Evolutionary conservation across 495 filamentous ascomycete genomes (phyloP), one percentile per base, ranked within the genome.

Genomic region (Hypoxylon trugodes): DNA sequence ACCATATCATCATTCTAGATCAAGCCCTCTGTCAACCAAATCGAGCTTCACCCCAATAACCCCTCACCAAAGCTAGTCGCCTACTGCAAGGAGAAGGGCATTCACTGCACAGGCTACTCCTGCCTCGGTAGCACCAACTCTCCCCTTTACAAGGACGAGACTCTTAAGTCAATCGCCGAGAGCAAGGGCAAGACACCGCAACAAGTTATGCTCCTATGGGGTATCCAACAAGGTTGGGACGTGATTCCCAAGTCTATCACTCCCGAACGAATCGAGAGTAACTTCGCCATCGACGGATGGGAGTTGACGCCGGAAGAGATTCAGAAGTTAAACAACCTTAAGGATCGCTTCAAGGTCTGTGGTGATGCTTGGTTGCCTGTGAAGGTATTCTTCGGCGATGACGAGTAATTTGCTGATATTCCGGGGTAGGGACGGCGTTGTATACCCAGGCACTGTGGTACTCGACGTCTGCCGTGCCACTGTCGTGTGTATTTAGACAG

Each of bases 361-460:
- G 82, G 79, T 16, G 89, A 91, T 66, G 64, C 38, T 46, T 91
- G 88, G 87, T 69, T 92, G 68, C 89, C 89, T 2, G 68, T 91
- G 25, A 90, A 89, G 83, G 89, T 94, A 6, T 95, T 95, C 83
- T 92, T 92, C 74, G 91, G 90, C 7, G 90, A 93, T 73, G 92
- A 92, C 65, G 90, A 93, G 75, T 90, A 70, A 51, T 19, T 35
- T 21, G 18, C 28, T 6, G 38, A 22, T 45, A 36, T 12, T 21
- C 40, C 22, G 8, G 40, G 38, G 10, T 30, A 30, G 28, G 10
- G 15, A 40, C 15, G 19, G 36, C 36, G 8, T 7, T 13, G 13
- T 51, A n/a, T n/a, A n/a, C n/a, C n/a, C 58, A 24, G 10, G 40
- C 36, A 55, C n/a, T n/a, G n/a, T n/a, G n/a, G n/a, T n/a, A n/a